Conservation (phyloP, 768 basidiomycete genomes). For the Clathrus columnatus region DNA sequence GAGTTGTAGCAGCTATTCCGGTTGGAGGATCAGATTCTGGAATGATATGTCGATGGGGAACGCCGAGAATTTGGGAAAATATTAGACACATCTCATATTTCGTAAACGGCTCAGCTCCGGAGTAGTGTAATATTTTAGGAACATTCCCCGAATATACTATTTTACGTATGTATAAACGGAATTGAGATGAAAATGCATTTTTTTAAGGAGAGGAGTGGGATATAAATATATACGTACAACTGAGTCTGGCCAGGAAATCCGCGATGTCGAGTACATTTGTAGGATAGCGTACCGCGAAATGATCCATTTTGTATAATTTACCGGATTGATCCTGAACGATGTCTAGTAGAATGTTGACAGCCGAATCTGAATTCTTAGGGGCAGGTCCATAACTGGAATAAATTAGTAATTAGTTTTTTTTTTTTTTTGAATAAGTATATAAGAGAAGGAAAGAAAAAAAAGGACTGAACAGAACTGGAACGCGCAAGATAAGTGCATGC, state of each 20-base stretch:
- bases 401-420: neutral
- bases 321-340: conserved; percentile 81
- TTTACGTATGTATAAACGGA: neutral
- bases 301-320: conserved; percentile 91
- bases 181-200: neutral
- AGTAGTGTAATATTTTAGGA: conserved; percentile 79
- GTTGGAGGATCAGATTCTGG: conserved; percentile 62
- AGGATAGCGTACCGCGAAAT: conserved; percentile 87
- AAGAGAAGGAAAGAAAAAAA: conserved; percentile 1
- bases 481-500: conserved; percentile 63
- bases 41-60: conserved; percentile 68
- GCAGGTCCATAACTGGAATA: conserved; percentile 72
- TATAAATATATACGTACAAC: conserved; percentile 37
- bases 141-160: conserved; percentile 34
- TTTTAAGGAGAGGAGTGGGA: neutral
- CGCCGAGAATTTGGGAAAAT: conserved; percentile 59
- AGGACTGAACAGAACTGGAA: conserved; percentile 71
- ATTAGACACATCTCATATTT: conserved; percentile 90
- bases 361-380: conserved; percentile 76
- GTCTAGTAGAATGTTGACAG: conserved; percentile 83
- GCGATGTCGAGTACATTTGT: conserved; percentile 88
- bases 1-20: conserved; percentile 52
- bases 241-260: conserved; percentile 68
- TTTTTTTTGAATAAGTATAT: neutral
- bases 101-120: conserved; percentile 71